Evolutionary conservation across 1,139 yeast genomes (phyloP).

Genomic region (Entelexis sorbosivorans): DNA sequence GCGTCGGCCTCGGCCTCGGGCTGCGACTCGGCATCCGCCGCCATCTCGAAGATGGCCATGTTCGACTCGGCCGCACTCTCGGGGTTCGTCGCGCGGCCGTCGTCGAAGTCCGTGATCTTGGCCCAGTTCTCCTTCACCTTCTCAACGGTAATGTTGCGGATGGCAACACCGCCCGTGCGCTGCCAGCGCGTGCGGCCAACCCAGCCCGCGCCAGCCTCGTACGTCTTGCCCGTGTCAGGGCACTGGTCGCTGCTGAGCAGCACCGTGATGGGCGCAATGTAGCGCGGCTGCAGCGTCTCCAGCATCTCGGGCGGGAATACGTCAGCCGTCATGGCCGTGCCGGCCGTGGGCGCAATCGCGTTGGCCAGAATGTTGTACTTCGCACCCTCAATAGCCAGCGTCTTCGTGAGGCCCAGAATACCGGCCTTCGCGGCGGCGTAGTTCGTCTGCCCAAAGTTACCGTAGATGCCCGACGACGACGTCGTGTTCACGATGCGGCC

Average conservation of each 20-base stretch:
- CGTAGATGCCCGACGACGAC: slow-evolving; percentile 93
- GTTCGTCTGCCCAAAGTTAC: slow-evolving; percentile 95
- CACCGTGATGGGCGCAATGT: slow-evolving; percentile 83
- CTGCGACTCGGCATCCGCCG: slow-evolving; percentile 28
- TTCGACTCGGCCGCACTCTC: slow-evolving; percentile 64
- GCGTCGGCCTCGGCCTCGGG: slow-evolving; percentile 43
- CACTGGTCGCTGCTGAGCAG: slow-evolving; percentile 64
- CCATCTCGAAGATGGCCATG: slow-evolving; percentile 63
- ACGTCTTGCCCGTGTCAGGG: slow-evolving; percentile 56
- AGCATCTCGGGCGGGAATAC: slow-evolving; percentile 69
- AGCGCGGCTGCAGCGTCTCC: slow-evolving; percentile 76
- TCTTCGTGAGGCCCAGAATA: slow-evolving; percentile 70
- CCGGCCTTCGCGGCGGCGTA: slow-evolving; percentile 91
- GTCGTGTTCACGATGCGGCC: slow-evolving; percentile 84
- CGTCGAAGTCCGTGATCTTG: slow-evolving; percentile 53
- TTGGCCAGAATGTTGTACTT: slow-evolving; percentile 66
- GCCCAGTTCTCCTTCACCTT: slow-evolving; percentile 57
- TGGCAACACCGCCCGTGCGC: slow-evolving; percentile 76
- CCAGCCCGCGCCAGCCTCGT: slow-evolving; percentile 87
- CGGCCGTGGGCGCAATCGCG: slow-evolving; percentile 93
- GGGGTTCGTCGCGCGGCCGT: slow-evolving; percentile 47
- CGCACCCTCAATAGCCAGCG: slow-evolving; percentile 84
- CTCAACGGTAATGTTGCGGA: slow-evolving; percentile 53
- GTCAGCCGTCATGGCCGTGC: slow-evolving; percentile 90
- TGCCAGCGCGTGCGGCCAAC: slow-evolving; percentile 92